Evolutionary conservation across 306 rosid species (phyloP).

Genomic region (Cucurbita argyrosperma): DNA sequence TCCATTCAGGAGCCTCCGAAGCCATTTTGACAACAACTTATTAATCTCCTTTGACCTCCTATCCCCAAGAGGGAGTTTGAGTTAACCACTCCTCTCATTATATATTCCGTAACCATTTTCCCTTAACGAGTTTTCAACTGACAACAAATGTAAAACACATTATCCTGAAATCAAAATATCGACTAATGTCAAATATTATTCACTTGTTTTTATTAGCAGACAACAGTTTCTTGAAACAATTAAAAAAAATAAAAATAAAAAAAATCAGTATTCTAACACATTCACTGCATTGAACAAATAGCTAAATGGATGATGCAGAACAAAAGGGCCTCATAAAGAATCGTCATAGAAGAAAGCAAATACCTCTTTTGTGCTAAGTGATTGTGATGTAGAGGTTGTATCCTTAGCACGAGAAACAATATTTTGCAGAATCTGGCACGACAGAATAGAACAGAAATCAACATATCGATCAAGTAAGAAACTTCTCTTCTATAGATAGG

Average conservation of each 20-base stretch:
- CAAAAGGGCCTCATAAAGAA: background rate
- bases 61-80: too few relatives aligned
- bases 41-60: too few relatives aligned
- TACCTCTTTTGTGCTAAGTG: slow-evolving; percentile 95
- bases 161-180: too few relatives aligned
- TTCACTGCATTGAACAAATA: background rate
- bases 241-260: too few relatives aligned
- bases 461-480: background rate
- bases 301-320: background rate
- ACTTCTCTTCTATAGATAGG: background rate
- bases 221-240: too few relatives aligned
- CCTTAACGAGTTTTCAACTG: background rate
- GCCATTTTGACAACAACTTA: background rate
- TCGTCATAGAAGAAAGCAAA: slow-evolving; percentile 8
- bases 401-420: slow-evolving; percentile 81
- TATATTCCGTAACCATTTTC: background rate
- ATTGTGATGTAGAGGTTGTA: slow-evolving; percentile 46
- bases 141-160: too few relatives aligned
- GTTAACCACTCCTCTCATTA: background rate
- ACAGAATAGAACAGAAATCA: slow-evolving; percentile 3
- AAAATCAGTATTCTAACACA: background rate
- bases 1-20: background rate
- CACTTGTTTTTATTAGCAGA: too few relatives aligned
- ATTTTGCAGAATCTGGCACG: slow-evolving; percentile 71
- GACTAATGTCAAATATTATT: too few relatives aligned